Evolutionary conservation across 2,329 filamentous ascomycete species (phyloP), one percentile per base, ranked within the genome.

Genomic region (Alternaria sp.): DNA sequence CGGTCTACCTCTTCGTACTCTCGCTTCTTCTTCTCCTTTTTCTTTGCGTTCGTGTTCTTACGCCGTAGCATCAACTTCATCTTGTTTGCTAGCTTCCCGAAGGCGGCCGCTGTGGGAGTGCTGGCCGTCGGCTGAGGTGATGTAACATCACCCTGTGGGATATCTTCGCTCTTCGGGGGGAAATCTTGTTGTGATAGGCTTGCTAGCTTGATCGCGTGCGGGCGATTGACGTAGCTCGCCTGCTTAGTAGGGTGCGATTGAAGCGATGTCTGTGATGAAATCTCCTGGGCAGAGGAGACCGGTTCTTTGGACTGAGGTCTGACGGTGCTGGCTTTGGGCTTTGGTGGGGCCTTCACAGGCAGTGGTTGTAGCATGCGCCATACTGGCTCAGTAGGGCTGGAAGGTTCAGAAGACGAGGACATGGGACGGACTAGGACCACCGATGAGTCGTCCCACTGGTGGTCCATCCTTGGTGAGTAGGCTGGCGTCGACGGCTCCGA

Each of bases 401-500:
- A 62, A 3, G 70, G 69, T 17, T 69, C 65, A 13, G 76, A 74
- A 10, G 69, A 69, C 2, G 73, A 71, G n/a, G 73, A 72, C 52
- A 71, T 69, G 11, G 74, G 75, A 21, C 74, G 71, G 8, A 79
- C 65, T 19, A 78, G 58, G 3, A 74, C 66, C 6, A 77, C 54
- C 3, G 73, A 72, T 3, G 75, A 77, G 30, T 62, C 61, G 19
- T 75, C 69, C 74, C 74, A 78, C 17, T 69, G 68, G 15, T 69
- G 67, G 40, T 66, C 64, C 58, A 69, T 65, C 10, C 76, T 68
- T 40, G 77, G 77, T 30, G 76, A 79, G 51, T 73, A 77, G 9
- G 76, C 75, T 47, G 77, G 77, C n/a, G 77, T 78, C 8, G 76
- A 78, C n/a, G 77, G 76, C 25, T 74, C 76, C 2, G 77, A 79